Conservation (phyloP, 768 basidiomycete species). For the Podaxis carcinomalis region DNA sequence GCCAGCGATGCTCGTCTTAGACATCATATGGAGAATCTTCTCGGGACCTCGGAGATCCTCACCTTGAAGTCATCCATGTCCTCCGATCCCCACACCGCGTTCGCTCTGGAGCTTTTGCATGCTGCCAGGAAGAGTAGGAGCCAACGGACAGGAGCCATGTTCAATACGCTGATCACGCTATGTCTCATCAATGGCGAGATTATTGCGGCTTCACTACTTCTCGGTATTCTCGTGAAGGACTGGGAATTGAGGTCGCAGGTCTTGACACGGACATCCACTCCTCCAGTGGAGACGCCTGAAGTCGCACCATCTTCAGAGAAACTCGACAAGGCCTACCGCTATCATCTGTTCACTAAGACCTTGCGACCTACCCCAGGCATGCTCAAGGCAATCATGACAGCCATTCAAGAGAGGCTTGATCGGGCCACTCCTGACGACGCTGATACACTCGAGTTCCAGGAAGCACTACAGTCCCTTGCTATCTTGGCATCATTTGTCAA, state of each 20-base stretch:
- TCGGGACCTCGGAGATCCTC: slow-evolving; percentile 17
- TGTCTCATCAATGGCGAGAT: slow-evolving; percentile 78
- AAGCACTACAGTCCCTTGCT: slow-evolving; percentile 55
- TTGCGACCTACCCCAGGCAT: background rate
- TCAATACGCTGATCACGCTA: slow-evolving; percentile 52
- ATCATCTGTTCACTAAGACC: background rate
- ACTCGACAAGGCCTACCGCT: slow-evolving; percentile 16
- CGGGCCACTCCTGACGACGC: slow-evolving; percentile 16
- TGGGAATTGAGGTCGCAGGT: slow-evolving; percentile 34
- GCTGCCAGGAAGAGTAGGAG: slow-evolving; percentile 52
- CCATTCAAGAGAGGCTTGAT: slow-evolving; percentile 11
- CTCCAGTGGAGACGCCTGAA: background rate
- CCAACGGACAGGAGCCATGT: slow-evolving; percentile 55
- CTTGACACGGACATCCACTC: background rate
- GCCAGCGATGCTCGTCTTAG: slow-evolving; percentile 14
- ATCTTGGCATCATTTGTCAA: slow-evolving; percentile 53
- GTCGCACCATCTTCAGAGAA: background rate
- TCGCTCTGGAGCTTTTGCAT: slow-evolving; percentile 50
- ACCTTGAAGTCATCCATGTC: slow-evolving; percentile 31
- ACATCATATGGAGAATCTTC: slow-evolving; percentile 12
- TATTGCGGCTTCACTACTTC: slow-evolving; percentile 67
- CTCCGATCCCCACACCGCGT: slow-evolving; percentile 35
- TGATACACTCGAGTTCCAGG: slow-evolving; percentile 29
- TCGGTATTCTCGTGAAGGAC: slow-evolving; percentile 61
- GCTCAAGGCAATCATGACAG: background rate